Evolutionary conservation across 148 eudicot species (phyloP).

Genomic region (Heliosperma pusillum): DNA sequence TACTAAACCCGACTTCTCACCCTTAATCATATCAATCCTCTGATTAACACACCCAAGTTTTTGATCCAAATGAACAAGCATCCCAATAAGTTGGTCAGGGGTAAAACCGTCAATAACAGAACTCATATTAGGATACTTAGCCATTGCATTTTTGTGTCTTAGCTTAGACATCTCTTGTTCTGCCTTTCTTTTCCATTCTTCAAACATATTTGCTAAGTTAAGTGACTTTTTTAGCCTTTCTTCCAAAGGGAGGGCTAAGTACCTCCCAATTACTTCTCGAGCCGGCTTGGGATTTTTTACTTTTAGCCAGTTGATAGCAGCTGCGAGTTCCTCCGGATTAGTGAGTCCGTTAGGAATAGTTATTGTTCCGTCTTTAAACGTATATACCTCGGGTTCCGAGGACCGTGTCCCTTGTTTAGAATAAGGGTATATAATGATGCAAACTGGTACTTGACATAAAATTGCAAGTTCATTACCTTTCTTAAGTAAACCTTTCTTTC

Average conservation of each 20-base stretch:
- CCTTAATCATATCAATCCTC: constrained; percentile 19
- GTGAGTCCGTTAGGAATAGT: not conserved
- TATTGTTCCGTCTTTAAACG: not conserved
- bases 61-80: constrained; percentile 23
- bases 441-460: constrained; percentile 29
- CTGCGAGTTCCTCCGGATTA: not conserved
- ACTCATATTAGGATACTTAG: constrained; percentile 19
- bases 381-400: constrained; percentile 21
- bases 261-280: constrained; percentile 19
- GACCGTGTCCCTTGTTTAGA: constrained; percentile 13
- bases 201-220: constrained; percentile 25
- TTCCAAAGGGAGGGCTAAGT: constrained; percentile 20
- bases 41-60: constrained; percentile 21
- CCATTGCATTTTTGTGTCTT: constrained; percentile 22
- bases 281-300: constrained; percentile 6
- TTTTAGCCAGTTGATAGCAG: not conserved
- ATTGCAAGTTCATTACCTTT: constrained; percentile 29
- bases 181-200: constrained; percentile 28
- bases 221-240: constrained; percentile 16
- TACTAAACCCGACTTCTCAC: not conserved
- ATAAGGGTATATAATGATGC: constrained; percentile 31
- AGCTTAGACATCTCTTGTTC: constrained; percentile 25
- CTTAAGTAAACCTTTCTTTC: constrained; percentile 29
- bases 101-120: constrained; percentile 10
- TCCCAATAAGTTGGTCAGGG: constrained; percentile 17